Evolutionary conservation across 129 eudicot genomes (phyloP).

Genomic region (Artemisia argyi): DNA sequence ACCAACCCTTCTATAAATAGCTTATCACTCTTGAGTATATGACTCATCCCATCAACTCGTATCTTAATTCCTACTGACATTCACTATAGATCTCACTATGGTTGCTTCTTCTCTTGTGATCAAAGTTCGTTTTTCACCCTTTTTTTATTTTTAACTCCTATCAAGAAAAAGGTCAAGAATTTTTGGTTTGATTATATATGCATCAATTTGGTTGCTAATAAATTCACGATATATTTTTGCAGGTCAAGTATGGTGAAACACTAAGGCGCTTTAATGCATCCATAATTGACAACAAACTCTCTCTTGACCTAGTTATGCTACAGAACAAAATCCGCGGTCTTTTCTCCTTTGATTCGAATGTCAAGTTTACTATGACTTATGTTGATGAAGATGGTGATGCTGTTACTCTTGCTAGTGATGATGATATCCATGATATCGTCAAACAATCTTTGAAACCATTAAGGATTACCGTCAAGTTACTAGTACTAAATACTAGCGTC

Average conservation of each 20-base stretch:
- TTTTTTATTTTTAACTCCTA: too few species aligned
- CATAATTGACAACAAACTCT: conserved; percentile 42
- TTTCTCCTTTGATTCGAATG: conserved; percentile 58
- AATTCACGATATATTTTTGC: conserved; percentile 12
- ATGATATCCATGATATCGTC: conserved; percentile 74
- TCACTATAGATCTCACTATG: too few species aligned
- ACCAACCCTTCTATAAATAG: too few species aligned
- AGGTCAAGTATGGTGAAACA: conserved; percentile 79
- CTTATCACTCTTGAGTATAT: too few species aligned
- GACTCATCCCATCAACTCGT: too few species aligned
- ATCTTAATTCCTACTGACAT: too few species aligned
- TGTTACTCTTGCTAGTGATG: conserved; percentile 79
- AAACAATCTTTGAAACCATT: conserved; percentile 73
- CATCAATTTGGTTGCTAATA: too few species aligned
- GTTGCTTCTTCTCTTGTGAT: too few species aligned
- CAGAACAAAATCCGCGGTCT: conserved; percentile 57
- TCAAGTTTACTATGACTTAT: conserved; percentile 56
- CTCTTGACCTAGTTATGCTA: conserved; percentile 45
- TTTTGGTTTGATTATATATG: too few species aligned
- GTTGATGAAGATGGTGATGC: conserved; percentile 84
- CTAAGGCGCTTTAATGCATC: conserved; percentile 73
- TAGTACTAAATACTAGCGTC: too few species aligned
- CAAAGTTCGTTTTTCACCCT: too few species aligned
- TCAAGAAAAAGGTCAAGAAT: too few species aligned
- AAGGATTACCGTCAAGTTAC: conserved; percentile 55